Percentiles rank a stretch among this genome's conserved stretches.
These are phyloP conservation scores for Diaporthe ilicicola DNA, from an alignment of 2,329 filamentous ascomycete genomes.

Conservation along the genomic window DNA sequence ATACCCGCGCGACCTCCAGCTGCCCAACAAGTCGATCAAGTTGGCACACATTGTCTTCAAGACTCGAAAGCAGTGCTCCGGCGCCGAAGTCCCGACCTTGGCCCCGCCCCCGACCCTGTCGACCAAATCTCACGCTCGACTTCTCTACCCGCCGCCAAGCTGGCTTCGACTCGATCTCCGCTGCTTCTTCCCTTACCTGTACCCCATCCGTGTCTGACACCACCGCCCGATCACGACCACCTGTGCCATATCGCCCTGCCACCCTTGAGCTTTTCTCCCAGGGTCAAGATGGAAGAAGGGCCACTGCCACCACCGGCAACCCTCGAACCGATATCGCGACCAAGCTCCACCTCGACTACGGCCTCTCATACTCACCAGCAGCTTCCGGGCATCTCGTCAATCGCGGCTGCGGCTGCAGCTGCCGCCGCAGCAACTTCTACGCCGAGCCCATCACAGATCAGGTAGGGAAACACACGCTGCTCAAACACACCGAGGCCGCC, in stretches of 20 bases:
- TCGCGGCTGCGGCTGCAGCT: constrained; percentile 48
- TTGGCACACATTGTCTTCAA: neutral
- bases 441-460: constrained; percentile 53
- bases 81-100: neutral
- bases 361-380: constrained; percentile 51
- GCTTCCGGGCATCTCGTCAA: constrained; percentile 54
- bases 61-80: neutral
- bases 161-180: constrained; percentile 38
- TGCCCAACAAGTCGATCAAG: neutral
- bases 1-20: neutral
- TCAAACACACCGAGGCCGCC: neutral
- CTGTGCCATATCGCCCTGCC: constrained; percentile 36
- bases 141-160: constrained; percentile 36
- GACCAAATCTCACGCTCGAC: constrained; percentile 3
- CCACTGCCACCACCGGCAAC: constrained; percentile 47
- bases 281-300: constrained; percentile 48
- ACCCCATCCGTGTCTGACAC: constrained; percentile 34
- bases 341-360: constrained; percentile 58
- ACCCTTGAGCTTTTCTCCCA: constrained; percentile 35
- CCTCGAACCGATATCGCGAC: constrained; percentile 59
- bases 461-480: constrained; percentile 47
- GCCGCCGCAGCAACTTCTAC: constrained; percentile 38
- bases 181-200: constrained; percentile 33
- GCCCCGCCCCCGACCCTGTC: constrained; percentile 3
- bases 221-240: constrained; percentile 36